Percentiles rank a stretch among this genome's conserved stretches.
These are phyloP conservation scores for Chaetomium tenue DNA, from an alignment of 495 filamentous ascomycete genomes.

Conservation along the genomic window DNA sequence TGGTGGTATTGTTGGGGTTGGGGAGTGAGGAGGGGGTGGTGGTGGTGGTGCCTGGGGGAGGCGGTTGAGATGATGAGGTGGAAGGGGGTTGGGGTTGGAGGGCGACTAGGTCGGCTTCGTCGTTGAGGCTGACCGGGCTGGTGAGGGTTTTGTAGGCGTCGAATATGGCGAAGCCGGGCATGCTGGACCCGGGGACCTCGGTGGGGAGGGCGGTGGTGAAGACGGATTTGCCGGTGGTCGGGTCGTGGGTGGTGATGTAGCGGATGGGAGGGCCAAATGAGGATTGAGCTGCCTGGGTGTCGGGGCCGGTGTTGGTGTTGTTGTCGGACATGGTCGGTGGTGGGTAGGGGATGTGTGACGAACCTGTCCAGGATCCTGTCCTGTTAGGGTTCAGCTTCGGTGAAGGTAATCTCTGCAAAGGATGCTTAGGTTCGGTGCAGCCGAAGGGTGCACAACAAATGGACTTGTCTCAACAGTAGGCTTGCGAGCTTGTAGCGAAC, in stretches of 20 bases:
- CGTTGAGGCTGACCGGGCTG: slow-evolving; percentile 25
- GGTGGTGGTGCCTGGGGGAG: background rate
- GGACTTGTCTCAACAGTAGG: too few relatives aligned
- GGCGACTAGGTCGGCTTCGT: background rate
- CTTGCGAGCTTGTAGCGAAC: too few relatives aligned
- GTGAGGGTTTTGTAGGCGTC: slow-evolving; percentile 43
- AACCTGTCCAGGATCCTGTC: too few relatives aligned
- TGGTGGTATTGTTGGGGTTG: too few relatives aligned
- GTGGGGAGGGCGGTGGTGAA: slow-evolving; percentile 41
- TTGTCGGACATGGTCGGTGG: background rate
- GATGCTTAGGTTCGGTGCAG: too few relatives aligned
- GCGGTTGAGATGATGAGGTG: slow-evolving; percentile 26
- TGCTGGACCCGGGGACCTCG: slow-evolving; percentile 35
- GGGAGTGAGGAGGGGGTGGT: too few relatives aligned
- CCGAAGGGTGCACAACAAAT: too few relatives aligned
- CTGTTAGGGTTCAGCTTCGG: too few relatives aligned
- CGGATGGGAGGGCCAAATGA: slow-evolving; percentile 35
- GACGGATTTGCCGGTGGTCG: slow-evolving; percentile 40
- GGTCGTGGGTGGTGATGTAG: slow-evolving; percentile 47
- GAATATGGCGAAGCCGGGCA: slow-evolving; percentile 42
- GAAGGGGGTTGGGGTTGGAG: slow-evolving; percentile 28
- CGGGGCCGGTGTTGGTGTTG: background rate
- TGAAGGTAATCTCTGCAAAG: too few relatives aligned
- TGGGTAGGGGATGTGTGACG: too few relatives aligned
- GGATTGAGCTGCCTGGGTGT: background rate